Conservation (phyloP, 306 rosid species). For the Lotus japonicus region DNA sequence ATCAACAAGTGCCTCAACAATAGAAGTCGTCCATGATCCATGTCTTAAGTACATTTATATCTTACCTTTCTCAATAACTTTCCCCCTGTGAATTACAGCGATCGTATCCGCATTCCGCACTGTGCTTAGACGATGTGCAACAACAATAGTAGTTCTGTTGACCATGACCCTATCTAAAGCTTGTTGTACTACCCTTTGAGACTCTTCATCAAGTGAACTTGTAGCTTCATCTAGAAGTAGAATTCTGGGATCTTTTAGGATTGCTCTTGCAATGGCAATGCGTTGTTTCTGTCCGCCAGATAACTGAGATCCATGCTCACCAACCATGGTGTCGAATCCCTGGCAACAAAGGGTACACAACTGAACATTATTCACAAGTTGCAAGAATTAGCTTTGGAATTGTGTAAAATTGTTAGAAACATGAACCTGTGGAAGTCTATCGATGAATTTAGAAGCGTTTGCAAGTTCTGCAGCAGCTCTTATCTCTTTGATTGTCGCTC, state of each 20-base stretch:
- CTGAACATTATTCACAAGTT: not conserved
- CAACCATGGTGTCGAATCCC: conserved; percentile 76
- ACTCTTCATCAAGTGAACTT: conserved; percentile 80
- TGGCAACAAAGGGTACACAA: conserved; percentile 2
- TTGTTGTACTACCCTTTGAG: conserved; percentile 77
- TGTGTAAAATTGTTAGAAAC: not conserved
- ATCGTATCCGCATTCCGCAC: conserved; percentile 68
- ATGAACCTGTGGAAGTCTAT: conserved; percentile 68
- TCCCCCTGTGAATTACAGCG: conserved; percentile 72
- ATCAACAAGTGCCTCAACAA: not conserved
- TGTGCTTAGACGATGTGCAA: conserved; percentile 80
- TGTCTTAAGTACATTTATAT: not conserved
- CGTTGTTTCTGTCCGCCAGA: conserved; percentile 89
- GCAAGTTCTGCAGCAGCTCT: conserved; percentile 62
- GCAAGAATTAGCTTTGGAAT: not conserved
- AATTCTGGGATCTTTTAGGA: conserved; percentile 64
- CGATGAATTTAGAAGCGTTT: conserved; percentile 69
- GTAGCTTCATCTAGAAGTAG: conserved; percentile 83
- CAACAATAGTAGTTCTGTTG: conserved; percentile 65
- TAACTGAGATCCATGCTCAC: conserved; percentile 77
- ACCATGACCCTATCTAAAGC: conserved; percentile 77
- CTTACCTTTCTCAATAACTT: conserved; percentile 74
- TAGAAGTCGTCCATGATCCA: not conserved
- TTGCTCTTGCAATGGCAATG: conserved; percentile 80
- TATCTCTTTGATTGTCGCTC: conserved; percentile 63